These are phyloP conservation scores for Suillus discolor DNA, from an alignment of 768 basidiomycete species.

Conservation along the genomic window DNA sequence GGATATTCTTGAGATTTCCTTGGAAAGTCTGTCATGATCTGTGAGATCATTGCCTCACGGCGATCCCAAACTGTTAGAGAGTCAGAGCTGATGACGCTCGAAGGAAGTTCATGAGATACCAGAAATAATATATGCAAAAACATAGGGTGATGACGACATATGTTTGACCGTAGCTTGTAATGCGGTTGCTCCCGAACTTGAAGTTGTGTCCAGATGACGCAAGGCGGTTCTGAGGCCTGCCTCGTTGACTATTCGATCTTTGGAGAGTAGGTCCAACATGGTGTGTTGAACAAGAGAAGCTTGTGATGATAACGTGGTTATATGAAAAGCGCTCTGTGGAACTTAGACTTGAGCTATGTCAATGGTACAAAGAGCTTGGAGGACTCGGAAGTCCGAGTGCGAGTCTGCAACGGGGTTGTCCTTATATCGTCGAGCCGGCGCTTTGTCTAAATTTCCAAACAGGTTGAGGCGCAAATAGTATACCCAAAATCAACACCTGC, in stretches of 20 bases:
- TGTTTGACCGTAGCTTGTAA: slow-evolving; percentile 28
- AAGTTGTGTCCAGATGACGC: slow-evolving; percentile 25
- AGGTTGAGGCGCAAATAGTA: background rate
- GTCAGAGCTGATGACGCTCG: background rate
- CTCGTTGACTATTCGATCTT: slow-evolving; percentile 17
- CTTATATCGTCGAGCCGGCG: background rate
- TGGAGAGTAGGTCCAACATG: slow-evolving; percentile 3
- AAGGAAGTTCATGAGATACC: slow-evolving; percentile 15
- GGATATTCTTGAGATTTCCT: slow-evolving; percentile 21
- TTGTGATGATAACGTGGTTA: no score
- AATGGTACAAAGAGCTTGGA: background rate
- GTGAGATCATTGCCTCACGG: slow-evolving; percentile 19
- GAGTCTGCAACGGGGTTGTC: background rate
- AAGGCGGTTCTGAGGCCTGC: slow-evolving; percentile 21
- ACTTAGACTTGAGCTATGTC: background rate
- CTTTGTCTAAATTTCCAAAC: background rate
- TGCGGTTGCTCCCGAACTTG: slow-evolving; percentile 21
- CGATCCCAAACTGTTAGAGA: slow-evolving; percentile 17
- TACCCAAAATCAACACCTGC: background rate
- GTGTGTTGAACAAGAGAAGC: background rate
- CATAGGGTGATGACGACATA: slow-evolving; percentile 25
- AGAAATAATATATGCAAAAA: slow-evolving; percentile 34
- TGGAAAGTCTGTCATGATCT: slow-evolving; percentile 40
- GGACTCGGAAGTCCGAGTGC: no score
- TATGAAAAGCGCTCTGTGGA: no score